Conservation (phyloP, 345 rosid genomes). For the Pistacia vera region DNA sequence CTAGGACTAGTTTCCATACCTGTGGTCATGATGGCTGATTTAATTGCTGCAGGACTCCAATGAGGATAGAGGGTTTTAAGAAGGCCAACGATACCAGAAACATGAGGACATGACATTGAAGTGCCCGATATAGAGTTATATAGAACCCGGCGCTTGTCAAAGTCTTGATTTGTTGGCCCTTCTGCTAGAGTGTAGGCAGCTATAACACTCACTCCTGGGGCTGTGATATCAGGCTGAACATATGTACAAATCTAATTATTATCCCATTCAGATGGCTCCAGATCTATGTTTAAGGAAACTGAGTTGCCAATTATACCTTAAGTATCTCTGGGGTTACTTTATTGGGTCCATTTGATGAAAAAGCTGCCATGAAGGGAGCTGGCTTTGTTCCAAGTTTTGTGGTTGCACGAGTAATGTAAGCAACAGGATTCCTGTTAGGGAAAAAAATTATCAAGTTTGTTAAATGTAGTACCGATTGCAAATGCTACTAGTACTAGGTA, state of each 20-base stretch:
- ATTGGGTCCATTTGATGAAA: slow-evolving; percentile 85
- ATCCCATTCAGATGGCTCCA: neutral
- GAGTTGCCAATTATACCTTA: slow-evolving; percentile 40
- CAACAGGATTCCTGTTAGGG: slow-evolving; percentile 52
- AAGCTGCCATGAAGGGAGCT: slow-evolving; percentile 74
- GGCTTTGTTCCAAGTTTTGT: slow-evolving; percentile 48
- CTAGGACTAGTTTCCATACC: slow-evolving; percentile 39
- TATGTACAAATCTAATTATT: neutral
- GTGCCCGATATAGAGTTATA: slow-evolving; percentile 70
- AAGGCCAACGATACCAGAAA: slow-evolving; percentile 78
- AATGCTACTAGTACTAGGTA: neutral
- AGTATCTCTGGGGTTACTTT: slow-evolving; percentile 58
- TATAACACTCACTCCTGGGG: slow-evolving; percentile 81
- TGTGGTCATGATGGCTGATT: slow-evolving; percentile 78
- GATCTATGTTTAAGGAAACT: neutral
- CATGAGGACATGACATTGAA: slow-evolving; percentile 91
- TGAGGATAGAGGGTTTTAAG: slow-evolving; percentile 67
- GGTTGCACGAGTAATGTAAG: slow-evolving; percentile 45
- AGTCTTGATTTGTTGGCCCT: slow-evolving; percentile 52
- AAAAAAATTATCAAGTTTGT: neutral
- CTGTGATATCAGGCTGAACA: slow-evolving; percentile 74
- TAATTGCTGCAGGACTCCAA: slow-evolving; percentile 88
- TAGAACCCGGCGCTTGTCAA: slow-evolving; percentile 54
- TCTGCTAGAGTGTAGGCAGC: slow-evolving; percentile 68
- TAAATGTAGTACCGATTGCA: neutral